Percentiles rank a stretch among this genome's conserved stretches.
Conservation (phyloP, 2,329 filamentous ascomycete species). For the Rhynchosporium secalis region DNA sequence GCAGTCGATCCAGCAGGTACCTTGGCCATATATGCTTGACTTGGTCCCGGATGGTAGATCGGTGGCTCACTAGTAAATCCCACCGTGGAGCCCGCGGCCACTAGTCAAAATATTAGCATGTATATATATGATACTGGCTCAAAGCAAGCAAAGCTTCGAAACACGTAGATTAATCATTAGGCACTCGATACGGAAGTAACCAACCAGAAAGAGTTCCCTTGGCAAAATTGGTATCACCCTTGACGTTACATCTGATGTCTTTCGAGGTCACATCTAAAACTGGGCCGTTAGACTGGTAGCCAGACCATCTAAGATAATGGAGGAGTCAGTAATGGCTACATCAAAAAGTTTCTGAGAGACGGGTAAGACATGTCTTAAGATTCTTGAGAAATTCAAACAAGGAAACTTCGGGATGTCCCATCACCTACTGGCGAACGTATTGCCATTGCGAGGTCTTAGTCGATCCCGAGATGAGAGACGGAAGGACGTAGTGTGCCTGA, state of each 20-base stretch:
- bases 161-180: no score
- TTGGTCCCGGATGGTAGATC: conserved; percentile 37
- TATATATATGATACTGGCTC: no score
- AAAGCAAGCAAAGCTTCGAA: no score
- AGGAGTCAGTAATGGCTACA: background rate
- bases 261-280: conserved; percentile 40
- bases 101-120: no score
- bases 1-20: conserved; percentile 32
- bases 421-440: conserved; percentile 26
- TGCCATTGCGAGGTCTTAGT: conserved; percentile 29
- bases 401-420: background rate
- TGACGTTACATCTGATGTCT: conserved; percentile 44
- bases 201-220: conserved; percentile 27
- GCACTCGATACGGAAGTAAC: conserved; percentile 20
- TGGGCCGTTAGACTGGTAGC: conserved; percentile 32
- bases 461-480: conserved; percentile 25
- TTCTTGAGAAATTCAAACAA: background rate
- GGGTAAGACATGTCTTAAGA: background rate
- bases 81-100: no score
- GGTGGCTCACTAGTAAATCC: conserved; percentile 18
- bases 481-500: conserved; percentile 35
- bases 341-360: background rate
- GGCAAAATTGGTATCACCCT: conserved; percentile 36
- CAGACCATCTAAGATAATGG: conserved; percentile 31
- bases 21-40: conserved; percentile 35